phyloP scores from a whole-genome alignment of 495 filamentous ascomycete species.

The Aspergillus incahuasiensis region DNA sequence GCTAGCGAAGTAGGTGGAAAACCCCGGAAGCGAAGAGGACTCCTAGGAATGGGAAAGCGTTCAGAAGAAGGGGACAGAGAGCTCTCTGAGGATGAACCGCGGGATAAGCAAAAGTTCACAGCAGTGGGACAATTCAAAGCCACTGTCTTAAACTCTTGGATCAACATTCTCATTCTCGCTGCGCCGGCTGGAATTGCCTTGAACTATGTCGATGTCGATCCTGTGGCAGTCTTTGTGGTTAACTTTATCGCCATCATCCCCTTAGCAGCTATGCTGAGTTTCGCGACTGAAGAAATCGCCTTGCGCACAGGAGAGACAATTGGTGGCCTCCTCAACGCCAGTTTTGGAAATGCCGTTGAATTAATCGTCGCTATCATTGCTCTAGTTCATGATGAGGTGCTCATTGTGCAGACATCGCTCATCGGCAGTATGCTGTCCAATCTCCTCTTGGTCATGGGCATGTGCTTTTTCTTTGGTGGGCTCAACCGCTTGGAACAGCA shows the following conservation, averaged over 20 bases:
- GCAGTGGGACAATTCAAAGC: conserved; percentile 63
- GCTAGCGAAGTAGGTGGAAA: conserved; percentile 9
- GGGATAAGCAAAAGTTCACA: conserved; percentile 55
- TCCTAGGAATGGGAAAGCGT: conserved; percentile 17
- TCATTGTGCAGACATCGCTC: conserved; percentile 89
- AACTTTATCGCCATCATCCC: conserved; percentile 86
- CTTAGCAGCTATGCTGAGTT: conserved; percentile 52
- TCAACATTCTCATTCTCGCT: conserved; percentile 76
- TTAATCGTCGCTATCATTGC: conserved; percentile 87
- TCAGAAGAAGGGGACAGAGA: conserved; percentile 6
- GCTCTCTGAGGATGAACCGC: neutral
- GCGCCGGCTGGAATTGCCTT: conserved; percentile 73
- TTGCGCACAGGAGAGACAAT: conserved; percentile 68
- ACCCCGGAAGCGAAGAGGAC: conserved; percentile 27
- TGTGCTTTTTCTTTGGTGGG: conserved; percentile 90
- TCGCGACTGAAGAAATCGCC: conserved; percentile 52
- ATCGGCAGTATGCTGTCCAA: conserved; percentile 91
- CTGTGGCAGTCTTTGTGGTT: conserved; percentile 67
- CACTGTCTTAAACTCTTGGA: conserved; percentile 73
- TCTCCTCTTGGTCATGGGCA: conserved; percentile 83
- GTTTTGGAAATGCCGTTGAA: conserved; percentile 70
- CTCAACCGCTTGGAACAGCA: conserved; percentile 73
- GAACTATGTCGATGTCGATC: conserved; percentile 54
- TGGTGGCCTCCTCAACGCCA: conserved; percentile 54
- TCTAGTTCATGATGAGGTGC: conserved; percentile 63